Evolutionary conservation across 306 rosid genomes (phyloP).

Genomic region (Delonix regia): DNA sequence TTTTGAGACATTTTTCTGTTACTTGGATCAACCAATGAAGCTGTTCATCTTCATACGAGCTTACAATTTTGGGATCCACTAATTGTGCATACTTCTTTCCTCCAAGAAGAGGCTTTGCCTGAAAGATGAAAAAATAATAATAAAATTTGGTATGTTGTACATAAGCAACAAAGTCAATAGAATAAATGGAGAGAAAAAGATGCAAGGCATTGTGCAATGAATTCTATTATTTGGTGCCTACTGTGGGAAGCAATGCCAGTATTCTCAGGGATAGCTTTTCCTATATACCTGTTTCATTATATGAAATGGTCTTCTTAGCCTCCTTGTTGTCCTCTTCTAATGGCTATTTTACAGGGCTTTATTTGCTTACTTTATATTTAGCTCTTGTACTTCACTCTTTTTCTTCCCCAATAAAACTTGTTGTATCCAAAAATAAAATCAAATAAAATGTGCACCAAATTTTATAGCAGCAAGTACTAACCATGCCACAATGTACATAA

Average conservation of each 20-base stretch:
- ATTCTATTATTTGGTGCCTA: background rate
- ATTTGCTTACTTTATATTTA: background rate
- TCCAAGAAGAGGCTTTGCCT: constrained; percentile 54
- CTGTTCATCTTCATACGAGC: constrained; percentile 44
- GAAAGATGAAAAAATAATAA: constrained; percentile 2
- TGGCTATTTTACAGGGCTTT: background rate
- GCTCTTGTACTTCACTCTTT: background rate
- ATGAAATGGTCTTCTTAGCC: background rate
- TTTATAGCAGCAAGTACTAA: background rate
- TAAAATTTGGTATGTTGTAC: background rate
- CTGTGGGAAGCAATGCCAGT: background rate
- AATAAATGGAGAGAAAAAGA: background rate
- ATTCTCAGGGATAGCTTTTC: background rate
- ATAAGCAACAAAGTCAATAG: constrained; percentile 16
- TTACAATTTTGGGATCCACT: constrained; percentile 45
- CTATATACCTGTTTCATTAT: background rate
- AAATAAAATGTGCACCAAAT: background rate
- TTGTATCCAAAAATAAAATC: background rate
- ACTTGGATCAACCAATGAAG: constrained; percentile 46
- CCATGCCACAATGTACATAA: background rate
- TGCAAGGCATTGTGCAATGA: background rate
- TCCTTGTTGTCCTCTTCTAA: background rate
- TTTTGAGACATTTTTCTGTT: constrained; percentile 45
- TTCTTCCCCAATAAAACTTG: background rate
- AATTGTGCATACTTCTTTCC: constrained; percentile 40